Conservation (phyloP, 495 filamentous ascomycete species). For the Neurospora sp. region DNA sequence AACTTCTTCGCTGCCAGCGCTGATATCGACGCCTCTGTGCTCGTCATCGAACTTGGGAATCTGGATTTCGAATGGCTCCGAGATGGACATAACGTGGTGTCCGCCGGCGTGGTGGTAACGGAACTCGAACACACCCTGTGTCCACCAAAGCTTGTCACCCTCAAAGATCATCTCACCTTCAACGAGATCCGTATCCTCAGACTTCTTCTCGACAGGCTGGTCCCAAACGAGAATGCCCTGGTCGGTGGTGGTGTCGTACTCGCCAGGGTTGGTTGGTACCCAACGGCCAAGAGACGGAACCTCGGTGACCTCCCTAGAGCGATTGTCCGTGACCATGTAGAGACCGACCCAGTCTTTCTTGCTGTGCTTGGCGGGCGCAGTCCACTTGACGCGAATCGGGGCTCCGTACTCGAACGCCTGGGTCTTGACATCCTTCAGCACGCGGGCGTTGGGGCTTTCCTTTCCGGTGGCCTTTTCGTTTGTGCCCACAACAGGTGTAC, state of each 20-base stretch:
- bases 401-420: constrained; percentile 81
- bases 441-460: constrained; percentile 34
- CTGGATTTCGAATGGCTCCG: constrained; percentile 82
- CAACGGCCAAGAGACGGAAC: constrained; percentile 84
- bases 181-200: constrained; percentile 39
- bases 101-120: constrained; percentile 92
- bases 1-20: constrained; percentile 31
- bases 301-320: constrained; percentile 69
- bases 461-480: constrained; percentile 42
- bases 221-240: constrained; percentile 69
- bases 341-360: constrained; percentile 93
- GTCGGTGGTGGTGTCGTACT: constrained; percentile 70
- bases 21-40: constrained; percentile 28
- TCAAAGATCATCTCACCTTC: constrained; percentile 78
- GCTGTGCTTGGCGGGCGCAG: constrained; percentile 80
- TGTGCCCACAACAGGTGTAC: constrained; percentile 44
- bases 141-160: constrained; percentile 96
- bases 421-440: constrained; percentile 49
- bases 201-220: constrained; percentile 38
- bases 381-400: constrained; percentile 87
- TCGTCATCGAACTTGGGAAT: constrained; percentile 68
- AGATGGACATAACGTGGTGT: constrained; percentile 94
- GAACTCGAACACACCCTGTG: constrained; percentile 88
- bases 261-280: constrained; percentile 67
- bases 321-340: constrained; percentile 90